These are phyloP conservation scores for Schizophyllum amplum DNA, from an alignment of 1,284 basidiomycete genomes.

Conservation along the genomic window DNA sequence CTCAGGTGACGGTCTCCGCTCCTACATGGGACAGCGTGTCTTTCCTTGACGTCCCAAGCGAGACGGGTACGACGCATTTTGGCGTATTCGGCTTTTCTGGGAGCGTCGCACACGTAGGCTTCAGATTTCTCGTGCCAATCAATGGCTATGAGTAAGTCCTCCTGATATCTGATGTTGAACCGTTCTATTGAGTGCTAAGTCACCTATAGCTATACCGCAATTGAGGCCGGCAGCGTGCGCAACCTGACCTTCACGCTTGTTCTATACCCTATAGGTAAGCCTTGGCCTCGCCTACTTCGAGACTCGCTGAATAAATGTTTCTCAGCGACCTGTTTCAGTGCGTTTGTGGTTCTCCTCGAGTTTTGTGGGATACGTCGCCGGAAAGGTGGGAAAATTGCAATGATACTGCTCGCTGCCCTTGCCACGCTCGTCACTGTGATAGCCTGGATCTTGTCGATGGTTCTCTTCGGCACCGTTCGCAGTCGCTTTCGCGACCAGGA, in stretches of 20 bases:
- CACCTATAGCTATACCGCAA: conserved; percentile 22
- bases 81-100: conserved; percentile 76
- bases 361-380: conserved; percentile 56
- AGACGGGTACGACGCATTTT: conserved; percentile 30
- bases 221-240: conserved; percentile 49
- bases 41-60: neutral
- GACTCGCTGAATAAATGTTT: conserved; percentile 1
- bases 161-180: neutral
- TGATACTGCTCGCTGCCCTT: conserved; percentile 59
- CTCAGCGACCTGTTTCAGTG: conserved; percentile 58
- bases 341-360: conserved; percentile 67
- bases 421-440: conserved; percentile 58
- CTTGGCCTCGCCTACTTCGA: conserved; percentile 2
- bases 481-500: conserved; percentile 47
- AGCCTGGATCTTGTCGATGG: conserved; percentile 72
- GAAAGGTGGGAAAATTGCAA: conserved; percentile 65
- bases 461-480: conserved; percentile 66
- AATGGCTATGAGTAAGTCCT: conserved; percentile 27
- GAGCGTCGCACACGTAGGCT: conserved; percentile 45
- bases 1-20: conserved; percentile 26
- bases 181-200: neutral
- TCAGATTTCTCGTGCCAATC: conserved; percentile 33
- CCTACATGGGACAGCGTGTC: conserved; percentile 9
- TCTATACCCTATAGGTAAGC: conserved; percentile 68
- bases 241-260: conserved; percentile 68